phyloP scores from a whole-genome alignment of 129 eudicot species.

The Solidago caesia region DNA sequence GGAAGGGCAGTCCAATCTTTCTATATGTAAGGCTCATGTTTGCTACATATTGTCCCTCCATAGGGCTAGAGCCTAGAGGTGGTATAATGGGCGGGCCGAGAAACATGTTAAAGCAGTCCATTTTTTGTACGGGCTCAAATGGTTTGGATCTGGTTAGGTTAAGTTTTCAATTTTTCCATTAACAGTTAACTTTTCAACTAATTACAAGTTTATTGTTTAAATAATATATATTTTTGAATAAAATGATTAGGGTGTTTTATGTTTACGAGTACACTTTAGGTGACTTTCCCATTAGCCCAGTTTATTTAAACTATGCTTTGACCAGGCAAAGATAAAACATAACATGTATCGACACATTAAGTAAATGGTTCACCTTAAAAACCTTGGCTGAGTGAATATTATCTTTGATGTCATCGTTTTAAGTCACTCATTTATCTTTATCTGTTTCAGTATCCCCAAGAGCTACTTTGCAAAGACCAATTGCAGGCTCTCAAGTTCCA shows the following conservation, averaged over 20 bases:
- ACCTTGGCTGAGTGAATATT: conserved; percentile 4
- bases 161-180: neutral
- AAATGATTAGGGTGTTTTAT: neutral
- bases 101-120: neutral
- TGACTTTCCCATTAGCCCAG: neutral
- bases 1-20: conserved; percentile 58
- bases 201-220: neutral
- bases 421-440: conserved; percentile 2
- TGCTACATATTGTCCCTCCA: neutral
- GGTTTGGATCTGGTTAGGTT: neutral
- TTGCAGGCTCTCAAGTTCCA: conserved; percentile 89
- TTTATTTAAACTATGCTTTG: neutral
- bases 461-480: conserved; percentile 71
- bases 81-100: neutral
- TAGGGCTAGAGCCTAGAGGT: neutral
- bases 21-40: conserved; percentile 49
- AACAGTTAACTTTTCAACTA: neutral
- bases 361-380: neutral
- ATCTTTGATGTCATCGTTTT: neutral
- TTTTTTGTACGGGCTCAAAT: neutral
- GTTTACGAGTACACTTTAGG: neutral
- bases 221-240: neutral
- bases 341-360: neutral
- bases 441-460: conserved; percentile 63
- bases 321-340: neutral